Conservation (phyloP, 768 basidiomycete genomes). For the Rhodotorula sphaerocarpa region DNA sequence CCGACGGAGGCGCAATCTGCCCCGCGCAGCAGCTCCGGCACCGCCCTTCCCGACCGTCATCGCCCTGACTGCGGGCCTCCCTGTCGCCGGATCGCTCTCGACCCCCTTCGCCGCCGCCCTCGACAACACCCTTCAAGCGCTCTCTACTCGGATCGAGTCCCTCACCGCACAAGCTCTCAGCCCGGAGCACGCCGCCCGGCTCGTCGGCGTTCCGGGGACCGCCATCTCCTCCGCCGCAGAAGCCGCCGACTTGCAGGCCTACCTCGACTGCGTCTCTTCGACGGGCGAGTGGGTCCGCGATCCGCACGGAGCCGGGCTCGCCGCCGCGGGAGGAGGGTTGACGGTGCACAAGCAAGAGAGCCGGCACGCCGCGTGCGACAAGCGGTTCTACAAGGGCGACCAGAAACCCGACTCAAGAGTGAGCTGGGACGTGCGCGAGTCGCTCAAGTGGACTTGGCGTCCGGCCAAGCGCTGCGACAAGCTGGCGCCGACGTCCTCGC, state of each 20-base stretch:
- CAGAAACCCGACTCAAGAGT: not conserved
- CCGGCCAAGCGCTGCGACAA: slow-evolving; percentile 7
- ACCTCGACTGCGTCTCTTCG: slow-evolving; percentile 33
- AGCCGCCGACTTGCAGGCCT: slow-evolving; percentile 22
- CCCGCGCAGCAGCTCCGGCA: no score
- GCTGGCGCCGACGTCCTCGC: not conserved
- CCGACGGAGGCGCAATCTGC: no score
- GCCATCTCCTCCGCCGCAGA: slow-evolving; percentile 18
- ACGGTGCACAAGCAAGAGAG: slow-evolving; percentile 38
- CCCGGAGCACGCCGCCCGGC: not conserved
- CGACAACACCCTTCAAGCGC: no score
- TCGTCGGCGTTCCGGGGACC: slow-evolving; percentile 35
- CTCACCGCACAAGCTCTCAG: not conserved
- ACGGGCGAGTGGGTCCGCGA: slow-evolving; percentile 35
- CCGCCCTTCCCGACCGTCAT: no score
- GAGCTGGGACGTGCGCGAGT: slow-evolving; percentile 36
- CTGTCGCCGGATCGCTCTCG: slow-evolving; percentile 7
- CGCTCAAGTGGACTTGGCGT: slow-evolving; percentile 36
- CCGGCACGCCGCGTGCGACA: slow-evolving; percentile 35
- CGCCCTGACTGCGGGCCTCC: not conserved
- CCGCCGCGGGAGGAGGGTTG: slow-evolving; percentile 1
- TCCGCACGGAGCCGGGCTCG: slow-evolving; percentile 14
- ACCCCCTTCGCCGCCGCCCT: not conserved
- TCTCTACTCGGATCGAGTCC: no score
- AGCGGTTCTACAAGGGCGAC: slow-evolving; percentile 35